Base-by-base conservation (phyloP, 2,329 filamentous ascomycete species). In the Botrytis galanthina region DNA sequence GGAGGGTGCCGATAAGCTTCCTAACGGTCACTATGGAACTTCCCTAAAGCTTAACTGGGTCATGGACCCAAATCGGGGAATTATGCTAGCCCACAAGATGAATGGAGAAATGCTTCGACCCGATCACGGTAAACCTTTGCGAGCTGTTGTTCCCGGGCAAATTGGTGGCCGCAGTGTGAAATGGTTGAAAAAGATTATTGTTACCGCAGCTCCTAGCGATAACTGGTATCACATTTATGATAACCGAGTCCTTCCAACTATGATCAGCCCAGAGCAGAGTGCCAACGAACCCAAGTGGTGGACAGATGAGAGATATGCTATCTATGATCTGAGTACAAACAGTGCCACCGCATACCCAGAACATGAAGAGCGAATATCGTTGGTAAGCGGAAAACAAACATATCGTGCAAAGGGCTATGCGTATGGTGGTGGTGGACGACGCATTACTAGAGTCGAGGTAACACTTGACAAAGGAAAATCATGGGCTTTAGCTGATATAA, bases 191-290 rank as follows among this genome's bases (percentile, higher is more conserved):
- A 91, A 87, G 76, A 87, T 98, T 74, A 92, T 94, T 61, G 82
- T 98, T 69, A 95, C 94, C 0, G 88, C 90, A 16, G 85, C 87
- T 37, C 94, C 94, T 0, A 97, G 94, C 80, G 91, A 95, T 75
- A 97, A 97, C 80, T 97, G 94, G 93, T 97, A 97, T 79, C 95
- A 98, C 82, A 94, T 97, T 75, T 95, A 96, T 82, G 95, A 98
- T 81, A 98, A 98, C 80, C 86, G 94, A 74, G 94, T 98, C 1
- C 83, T 98, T 57, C 95, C 95, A 76, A 97, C 94, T 0, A 95
- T 91, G 87, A 87, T 97, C 26, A 91, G 91, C 18, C 94, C 95
- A 0, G 94, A 97, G 77, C 91, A 92, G 80, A 91, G 93, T 74
- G 90, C 91, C 2, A 88, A 92, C 75, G 85, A 94, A 71, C 88